Base-by-base conservation (phyloP, 495 filamentous ascomycete species). In the Xylaria intraflava region DNA sequence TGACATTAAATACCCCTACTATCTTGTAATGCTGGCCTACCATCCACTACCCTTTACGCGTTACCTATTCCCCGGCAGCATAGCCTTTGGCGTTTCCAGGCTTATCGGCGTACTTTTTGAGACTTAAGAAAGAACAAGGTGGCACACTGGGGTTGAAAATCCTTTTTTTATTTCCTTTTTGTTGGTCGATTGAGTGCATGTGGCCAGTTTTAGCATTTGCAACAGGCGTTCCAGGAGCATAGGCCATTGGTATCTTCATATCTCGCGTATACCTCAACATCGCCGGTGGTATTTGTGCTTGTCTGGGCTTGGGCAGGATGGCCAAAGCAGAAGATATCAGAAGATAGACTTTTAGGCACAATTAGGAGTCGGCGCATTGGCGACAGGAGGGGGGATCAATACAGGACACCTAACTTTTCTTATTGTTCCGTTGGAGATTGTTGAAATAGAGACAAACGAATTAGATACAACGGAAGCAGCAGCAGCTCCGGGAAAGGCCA, bases 41-140 rank as follows among this genome's bases (percentile, higher is more conserved):
- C n/a, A n/a, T 26, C 42, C 6, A 38, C 35, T 51, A 53, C 26
- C 42, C 23, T 46, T 55, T 55, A 45, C 47, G 46, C 14, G 56
- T 53, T 51, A 24, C 60, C 53, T 53, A 60, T 58, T 51, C 50
- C 39, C 20, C 39, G 39, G 52, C 35, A 50, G 62, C 62, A 65
- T 65, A 41, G 44, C 56, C 54, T 55, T n/a, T 55, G 62, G 55
- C 59, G 55, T 62, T 62, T 48, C 49, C 26, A 51, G 60, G 52
- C 38, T 64, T 54, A 22, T 46, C 40, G 35, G 35, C 35, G 35
- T 17, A 38, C 35, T 17, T 38, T 57, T 55, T 54, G 51, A n/a
- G n/a, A n/a, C 54, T 14, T 46, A 17, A 26, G 36, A 22, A 24
- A 46, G 29, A 51, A 38, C 38, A 46, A 30, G 27, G 24, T 35